phyloP scores from a whole-genome alignment of 2,329 filamentous ascomycete species.

The Fusarium mangiferae region DNA sequence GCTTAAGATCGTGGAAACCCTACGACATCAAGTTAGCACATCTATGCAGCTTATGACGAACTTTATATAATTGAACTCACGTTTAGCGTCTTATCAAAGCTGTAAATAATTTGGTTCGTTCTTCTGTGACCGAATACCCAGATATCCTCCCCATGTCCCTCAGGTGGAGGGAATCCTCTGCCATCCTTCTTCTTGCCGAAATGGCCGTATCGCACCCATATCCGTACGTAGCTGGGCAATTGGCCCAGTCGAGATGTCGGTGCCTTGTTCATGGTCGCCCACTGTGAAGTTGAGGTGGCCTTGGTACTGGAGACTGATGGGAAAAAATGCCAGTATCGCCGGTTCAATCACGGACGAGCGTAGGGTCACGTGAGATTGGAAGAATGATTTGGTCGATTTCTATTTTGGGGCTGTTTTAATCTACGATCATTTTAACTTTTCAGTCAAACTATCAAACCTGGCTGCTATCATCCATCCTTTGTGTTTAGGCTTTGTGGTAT shows the following conservation, averaged over 20 bases:
- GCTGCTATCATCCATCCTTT: neutral
- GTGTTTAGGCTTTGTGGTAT: neutral
- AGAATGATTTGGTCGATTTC: neutral
- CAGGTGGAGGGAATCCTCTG: constrained; percentile 43
- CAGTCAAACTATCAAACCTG: neutral
- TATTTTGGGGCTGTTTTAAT: neutral
- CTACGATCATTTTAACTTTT: neutral
- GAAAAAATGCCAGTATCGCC: constrained; percentile 34
- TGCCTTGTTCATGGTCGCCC: constrained; percentile 52
- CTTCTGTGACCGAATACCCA: constrained; percentile 65
- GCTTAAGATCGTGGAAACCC: constrained; percentile 60
- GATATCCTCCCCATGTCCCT: constrained; percentile 66
- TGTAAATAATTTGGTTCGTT: constrained; percentile 64
- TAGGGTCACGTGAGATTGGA: constrained; percentile 34
- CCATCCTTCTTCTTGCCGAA: constrained; percentile 37
- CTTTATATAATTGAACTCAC: constrained; percentile 49
- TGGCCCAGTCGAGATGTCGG: constrained; percentile 51
- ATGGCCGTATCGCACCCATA: constrained; percentile 55
- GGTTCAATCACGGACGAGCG: constrained; percentile 29
- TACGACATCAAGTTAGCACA: constrained; percentile 24
- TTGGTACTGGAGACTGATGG: constrained; percentile 29
- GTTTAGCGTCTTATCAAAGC: constrained; percentile 57
- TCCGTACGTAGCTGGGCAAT: constrained; percentile 55
- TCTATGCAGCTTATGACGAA: neutral
- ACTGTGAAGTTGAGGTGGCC: constrained; percentile 36